Percentiles rank a stretch among this genome's conserved stretches.
These are phyloP conservation scores for Hemileccinum impolitum DNA, from an alignment of 768 basidiomycete species.

Conservation along the genomic window DNA sequence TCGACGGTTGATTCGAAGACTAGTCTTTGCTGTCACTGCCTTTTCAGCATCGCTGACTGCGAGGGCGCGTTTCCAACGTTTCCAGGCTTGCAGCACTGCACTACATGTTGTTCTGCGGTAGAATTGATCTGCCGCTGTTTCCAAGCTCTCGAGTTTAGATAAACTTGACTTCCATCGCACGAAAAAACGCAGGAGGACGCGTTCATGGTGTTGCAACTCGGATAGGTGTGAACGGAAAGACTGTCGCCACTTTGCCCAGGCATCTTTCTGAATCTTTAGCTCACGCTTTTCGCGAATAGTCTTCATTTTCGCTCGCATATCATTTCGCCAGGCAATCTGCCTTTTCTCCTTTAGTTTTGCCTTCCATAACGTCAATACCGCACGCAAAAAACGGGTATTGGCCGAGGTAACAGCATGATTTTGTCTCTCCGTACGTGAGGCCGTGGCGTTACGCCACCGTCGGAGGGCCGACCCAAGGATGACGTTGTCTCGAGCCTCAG, in stretches of 20 bases:
- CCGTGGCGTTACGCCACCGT: conserved; percentile 52
- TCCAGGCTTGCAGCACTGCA: conserved; percentile 45
- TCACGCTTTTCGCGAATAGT: conserved; percentile 55
- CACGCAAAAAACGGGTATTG: conserved; percentile 42
- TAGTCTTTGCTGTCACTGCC: conserved; percentile 41
- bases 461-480: conserved; percentile 56
- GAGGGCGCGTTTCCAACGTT: conserved; percentile 51
- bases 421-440: conserved; percentile 37
- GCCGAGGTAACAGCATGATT: conserved; percentile 43
- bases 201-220: conserved; percentile 46
- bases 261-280: conserved; percentile 47
- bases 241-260: conserved; percentile 68
- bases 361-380: conserved; percentile 52
- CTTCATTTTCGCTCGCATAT: conserved; percentile 72
- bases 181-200: conserved; percentile 43
- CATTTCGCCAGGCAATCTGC: conserved; percentile 59
- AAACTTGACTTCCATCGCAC: conserved; percentile 52
- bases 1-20: conserved; percentile 46
- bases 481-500: conserved; percentile 63
- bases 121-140: conserved; percentile 50
- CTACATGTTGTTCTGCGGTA: conserved; percentile 36
- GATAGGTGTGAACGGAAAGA: conserved; percentile 49
- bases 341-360: conserved; percentile 49
- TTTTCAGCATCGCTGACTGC: conserved; percentile 46
- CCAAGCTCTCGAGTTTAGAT: conserved; percentile 40